Conservation (phyloP, 257 asterid species). For the Plectranthus barbatus region DNA sequence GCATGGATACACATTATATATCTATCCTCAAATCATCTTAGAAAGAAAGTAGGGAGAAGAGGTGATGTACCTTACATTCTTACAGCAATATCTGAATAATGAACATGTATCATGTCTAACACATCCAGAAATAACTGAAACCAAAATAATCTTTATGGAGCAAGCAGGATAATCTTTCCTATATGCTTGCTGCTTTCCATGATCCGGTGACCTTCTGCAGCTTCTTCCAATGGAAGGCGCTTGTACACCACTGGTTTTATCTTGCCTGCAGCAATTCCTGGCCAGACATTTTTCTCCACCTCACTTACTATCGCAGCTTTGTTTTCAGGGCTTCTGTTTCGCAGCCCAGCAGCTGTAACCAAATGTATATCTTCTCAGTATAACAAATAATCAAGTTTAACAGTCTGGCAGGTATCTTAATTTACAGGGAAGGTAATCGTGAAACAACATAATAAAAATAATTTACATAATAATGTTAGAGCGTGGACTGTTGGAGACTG, state of each 20-base stretch:
- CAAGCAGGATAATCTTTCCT: constrained; percentile 72
- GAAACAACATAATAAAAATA: neutral
- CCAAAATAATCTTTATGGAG: neutral
- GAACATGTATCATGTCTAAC: neutral
- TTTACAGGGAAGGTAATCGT: neutral
- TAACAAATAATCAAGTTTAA: neutral
- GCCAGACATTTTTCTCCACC: constrained; percentile 93
- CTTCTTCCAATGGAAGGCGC: constrained; percentile 52
- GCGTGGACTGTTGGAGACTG: neutral
- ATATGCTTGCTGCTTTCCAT: constrained; percentile 90
- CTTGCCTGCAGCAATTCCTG: constrained; percentile 72
- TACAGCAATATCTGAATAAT: neutral
- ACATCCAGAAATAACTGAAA: neutral
- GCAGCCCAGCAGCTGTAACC: constrained; percentile 72
- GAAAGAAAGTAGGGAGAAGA: neutral
- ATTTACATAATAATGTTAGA: too few species aligned
- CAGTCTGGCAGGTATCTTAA: neutral
- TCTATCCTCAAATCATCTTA: neutral
- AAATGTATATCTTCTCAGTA: neutral
- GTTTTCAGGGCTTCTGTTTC: constrained; percentile 55
- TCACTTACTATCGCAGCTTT: constrained; percentile 78
- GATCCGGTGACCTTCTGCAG: constrained; percentile 68
- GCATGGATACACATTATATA: neutral
- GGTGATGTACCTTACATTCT: neutral
- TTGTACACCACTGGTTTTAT: constrained; percentile 69